Conservation (phyloP, 2,329 filamentous ascomycete genomes). For the Elsinoe batatas region DNA sequence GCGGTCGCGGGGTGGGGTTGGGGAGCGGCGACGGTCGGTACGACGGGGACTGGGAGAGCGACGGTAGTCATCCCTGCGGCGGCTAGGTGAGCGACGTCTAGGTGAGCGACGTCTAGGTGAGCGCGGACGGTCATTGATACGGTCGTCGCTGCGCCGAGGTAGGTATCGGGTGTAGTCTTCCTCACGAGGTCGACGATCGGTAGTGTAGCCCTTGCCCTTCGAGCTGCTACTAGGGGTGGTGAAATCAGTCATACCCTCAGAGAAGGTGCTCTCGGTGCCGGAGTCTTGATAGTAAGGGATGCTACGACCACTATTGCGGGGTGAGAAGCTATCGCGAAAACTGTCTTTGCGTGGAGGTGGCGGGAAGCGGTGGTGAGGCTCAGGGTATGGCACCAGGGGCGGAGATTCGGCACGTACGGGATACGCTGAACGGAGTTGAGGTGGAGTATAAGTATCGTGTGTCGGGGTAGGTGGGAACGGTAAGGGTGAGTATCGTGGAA, state of each 20-base stretch:
- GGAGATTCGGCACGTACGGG: background rate
- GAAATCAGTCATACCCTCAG: background rate
- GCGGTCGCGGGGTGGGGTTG: background rate
- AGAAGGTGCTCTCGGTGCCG: background rate
- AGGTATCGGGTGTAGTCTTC: background rate
- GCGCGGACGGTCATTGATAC: background rate
- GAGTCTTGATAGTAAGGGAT: background rate
- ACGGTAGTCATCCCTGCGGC: background rate
- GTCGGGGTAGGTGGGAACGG: no score
- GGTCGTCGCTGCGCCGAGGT: background rate
- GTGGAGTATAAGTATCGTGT: background rate
- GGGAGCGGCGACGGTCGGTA: background rate
- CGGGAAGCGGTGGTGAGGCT: background rate
- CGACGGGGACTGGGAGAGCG: background rate
- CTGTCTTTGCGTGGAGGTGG: constrained; percentile 10
- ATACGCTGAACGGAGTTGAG: background rate
- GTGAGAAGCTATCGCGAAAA: constrained; percentile 10
- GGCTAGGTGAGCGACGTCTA: background rate
- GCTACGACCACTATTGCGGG: constrained; percentile 10
- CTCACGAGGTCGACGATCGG: background rate
- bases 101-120: background rate
- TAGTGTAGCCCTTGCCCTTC: background rate
- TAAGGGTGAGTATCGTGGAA: no score
- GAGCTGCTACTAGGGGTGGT: background rate
- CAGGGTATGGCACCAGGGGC: background rate